Percentiles rank a stretch among this genome's conserved stretches.
Evolutionary conservation across 352 stramenopile genomes (phyloP).

Genomic region (Blastocystis sp.): DNA sequence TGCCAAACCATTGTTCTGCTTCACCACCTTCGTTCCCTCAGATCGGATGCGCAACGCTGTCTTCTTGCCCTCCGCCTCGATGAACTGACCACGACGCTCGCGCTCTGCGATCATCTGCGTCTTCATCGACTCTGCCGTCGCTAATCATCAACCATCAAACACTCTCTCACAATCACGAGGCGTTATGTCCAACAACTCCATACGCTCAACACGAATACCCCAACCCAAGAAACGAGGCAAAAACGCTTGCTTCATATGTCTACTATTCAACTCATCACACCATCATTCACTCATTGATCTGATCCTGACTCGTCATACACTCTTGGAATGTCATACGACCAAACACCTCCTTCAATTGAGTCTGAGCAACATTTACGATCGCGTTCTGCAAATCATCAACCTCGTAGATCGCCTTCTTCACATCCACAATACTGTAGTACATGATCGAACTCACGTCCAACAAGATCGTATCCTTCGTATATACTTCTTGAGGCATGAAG

Average conservation of each 20-base stretch:
- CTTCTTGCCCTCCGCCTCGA: constrained; percentile 73
- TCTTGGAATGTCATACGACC: constrained; percentile 73
- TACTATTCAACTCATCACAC: background rate
- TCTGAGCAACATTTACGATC: constrained; percentile 73
- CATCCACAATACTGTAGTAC: constrained; percentile 73
- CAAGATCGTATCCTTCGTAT: constrained; percentile 72
- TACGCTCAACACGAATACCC: constrained; percentile 73
- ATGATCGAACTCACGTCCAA: constrained; percentile 72
- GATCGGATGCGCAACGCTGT: constrained; percentile 71
- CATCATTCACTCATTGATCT: constrained; percentile 71
- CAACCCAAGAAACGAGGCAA: constrained; percentile 71
- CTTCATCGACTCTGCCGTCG: constrained; percentile 73
- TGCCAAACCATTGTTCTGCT: constrained; percentile 74
- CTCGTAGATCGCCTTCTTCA: constrained; percentile 73
- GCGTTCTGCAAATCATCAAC: constrained; percentile 73
- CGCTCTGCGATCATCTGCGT: constrained; percentile 74
- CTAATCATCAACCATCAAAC: background rate
- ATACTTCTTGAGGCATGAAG: constrained; percentile 73
- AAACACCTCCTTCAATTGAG: constrained; percentile 74
- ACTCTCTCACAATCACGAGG: constrained; percentile 53
- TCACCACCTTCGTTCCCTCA: constrained; percentile 73
- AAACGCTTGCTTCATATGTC: constrained; percentile 73
- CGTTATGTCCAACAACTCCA: constrained; percentile 73
- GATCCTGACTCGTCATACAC: constrained; percentile 72
- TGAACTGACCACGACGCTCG: constrained; percentile 73